A percentile compares a stretch with the other conserved stretches of the same genome.
Evolutionary conservation across 352 stramenopile species (phyloP).

Genomic region (Phytophthora sojae): DNA sequence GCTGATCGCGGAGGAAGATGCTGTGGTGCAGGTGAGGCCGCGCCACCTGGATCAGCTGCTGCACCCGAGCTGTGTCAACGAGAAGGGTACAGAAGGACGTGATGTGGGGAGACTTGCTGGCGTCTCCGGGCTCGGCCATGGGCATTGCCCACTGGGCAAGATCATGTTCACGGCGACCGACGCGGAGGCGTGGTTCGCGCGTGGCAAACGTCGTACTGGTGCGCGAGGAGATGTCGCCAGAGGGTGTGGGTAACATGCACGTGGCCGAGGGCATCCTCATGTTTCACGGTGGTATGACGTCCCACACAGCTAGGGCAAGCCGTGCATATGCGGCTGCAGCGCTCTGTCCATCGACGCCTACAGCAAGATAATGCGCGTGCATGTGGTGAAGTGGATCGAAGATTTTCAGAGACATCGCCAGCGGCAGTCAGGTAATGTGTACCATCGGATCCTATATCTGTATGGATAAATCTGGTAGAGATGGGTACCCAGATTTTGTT

Average conservation of each 20-base stretch:
- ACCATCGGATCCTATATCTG: no score
- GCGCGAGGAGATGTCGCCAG: conserved; percentile 30
- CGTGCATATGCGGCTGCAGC: no score
- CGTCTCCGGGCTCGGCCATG: conserved; percentile 26
- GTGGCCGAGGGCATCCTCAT: conserved; percentile 34
- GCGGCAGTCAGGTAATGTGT: no score
- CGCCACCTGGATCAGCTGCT: conserved; percentile 34
- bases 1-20: conserved; percentile 37
- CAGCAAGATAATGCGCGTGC: no score
- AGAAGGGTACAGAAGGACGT: conserved; percentile 37
- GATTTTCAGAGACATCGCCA: no score
- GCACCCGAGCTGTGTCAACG: conserved; percentile 30
- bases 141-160: no score
- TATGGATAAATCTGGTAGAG: no score
- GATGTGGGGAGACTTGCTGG: conserved; percentile 26
- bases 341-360: no score
- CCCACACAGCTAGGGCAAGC: no score
- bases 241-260: conserved; percentile 34
- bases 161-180: conserved; percentile 34
- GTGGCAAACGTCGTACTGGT: conserved; percentile 32
- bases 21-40: conserved; percentile 36
- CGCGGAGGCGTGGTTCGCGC: conserved; percentile 28
- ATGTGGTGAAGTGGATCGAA: no score
- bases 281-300: conserved; percentile 21
- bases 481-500: no score